phyloP scores from a whole-genome alignment of 2,329 filamentous ascomycete genomes.

The Colletotrichum musicola region DNA sequence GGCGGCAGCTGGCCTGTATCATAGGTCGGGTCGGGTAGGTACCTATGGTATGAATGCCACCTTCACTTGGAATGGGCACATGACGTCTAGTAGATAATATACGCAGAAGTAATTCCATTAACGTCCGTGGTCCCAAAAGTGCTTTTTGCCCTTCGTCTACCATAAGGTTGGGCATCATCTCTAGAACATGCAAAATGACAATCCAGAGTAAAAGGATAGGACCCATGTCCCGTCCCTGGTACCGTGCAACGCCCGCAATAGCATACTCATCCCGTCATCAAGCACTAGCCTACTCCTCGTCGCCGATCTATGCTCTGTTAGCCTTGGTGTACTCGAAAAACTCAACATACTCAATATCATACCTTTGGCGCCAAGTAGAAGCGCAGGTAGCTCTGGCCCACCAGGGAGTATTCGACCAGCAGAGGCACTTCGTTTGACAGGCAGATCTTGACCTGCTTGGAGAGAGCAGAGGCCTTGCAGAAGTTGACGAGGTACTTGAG shows the following conservation, averaged over 20 bases:
- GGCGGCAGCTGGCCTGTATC: conserved; percentile 25
- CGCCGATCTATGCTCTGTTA: conserved; percentile 50
- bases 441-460: conserved; percentile 87
- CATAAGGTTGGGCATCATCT: conserved; percentile 25
- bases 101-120: conserved; percentile 37
- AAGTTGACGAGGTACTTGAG: conserved; percentile 99
- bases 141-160: conserved; percentile 34
- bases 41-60: not conserved
- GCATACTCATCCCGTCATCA: conserved; percentile 28
- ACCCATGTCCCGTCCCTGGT: conserved; percentile 29
- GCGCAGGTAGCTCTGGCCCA: conserved; percentile 87
- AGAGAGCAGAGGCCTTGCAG: conserved; percentile 94
- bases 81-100: not conserved
- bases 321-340: not conserved
- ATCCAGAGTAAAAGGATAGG: conserved; percentile 37
- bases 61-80: not conserved
- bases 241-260: conserved; percentile 38
- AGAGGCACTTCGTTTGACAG: conserved; percentile 97
- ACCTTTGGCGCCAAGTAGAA: conserved; percentile 99
- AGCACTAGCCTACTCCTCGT: conserved; percentile 50
- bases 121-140: conserved; percentile 36
- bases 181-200: conserved; percentile 37
- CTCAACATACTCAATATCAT: conserved; percentile 39
- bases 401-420: conserved; percentile 89
- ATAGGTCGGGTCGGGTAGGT: not conserved